A percentile compares a stretch with the other conserved stretches of the same genome.
These are phyloP conservation scores for Mycena filopes DNA, from an alignment of 768 basidiomycete genomes.

Conservation along the genomic window DNA sequence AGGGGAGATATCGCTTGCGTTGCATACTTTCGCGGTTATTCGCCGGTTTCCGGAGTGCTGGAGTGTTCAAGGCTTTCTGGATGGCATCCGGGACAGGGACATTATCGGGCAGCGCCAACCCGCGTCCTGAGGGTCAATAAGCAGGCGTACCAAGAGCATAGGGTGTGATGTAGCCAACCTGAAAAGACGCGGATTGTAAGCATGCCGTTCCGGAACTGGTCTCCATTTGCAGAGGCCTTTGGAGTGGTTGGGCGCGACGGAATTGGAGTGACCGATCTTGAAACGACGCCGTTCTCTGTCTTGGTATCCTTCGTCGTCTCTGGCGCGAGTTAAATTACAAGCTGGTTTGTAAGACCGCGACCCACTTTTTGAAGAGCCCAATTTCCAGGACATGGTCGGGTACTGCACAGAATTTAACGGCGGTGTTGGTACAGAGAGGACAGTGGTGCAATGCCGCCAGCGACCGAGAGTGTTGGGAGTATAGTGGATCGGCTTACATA, in stretches of 20 bases:
- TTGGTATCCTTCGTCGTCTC: constrained; percentile 74
- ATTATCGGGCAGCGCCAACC: constrained; percentile 82
- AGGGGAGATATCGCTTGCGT: constrained; percentile 92
- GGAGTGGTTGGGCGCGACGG: constrained; percentile 86
- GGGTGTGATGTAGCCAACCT: constrained; percentile 56
- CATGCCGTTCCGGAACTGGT: constrained; percentile 87
- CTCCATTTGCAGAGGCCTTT: constrained; percentile 60
- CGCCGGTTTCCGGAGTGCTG: constrained; percentile 65
- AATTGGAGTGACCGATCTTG: constrained; percentile 84
- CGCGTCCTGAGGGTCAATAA: constrained; percentile 66
- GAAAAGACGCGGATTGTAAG: constrained; percentile 97
- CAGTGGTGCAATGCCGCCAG: constrained; percentile 41
- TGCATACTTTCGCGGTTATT: constrained; percentile 93
- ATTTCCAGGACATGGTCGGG: constrained; percentile 67
- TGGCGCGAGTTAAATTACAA: constrained; percentile 39
- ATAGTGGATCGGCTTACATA: constrained; percentile 7
- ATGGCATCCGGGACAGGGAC: constrained; percentile 86
- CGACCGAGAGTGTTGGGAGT: constrained; percentile 33
- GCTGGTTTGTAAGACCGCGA: constrained; percentile 24
- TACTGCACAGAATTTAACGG: constrained; percentile 30
- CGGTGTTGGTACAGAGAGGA: constrained; percentile 38
- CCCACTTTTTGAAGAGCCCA: constrained; percentile 56
- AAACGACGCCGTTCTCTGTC: constrained; percentile 72
- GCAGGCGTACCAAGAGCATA: constrained; percentile 4
- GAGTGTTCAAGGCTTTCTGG: constrained; percentile 78